Conservation (phyloP, 108 stramenopile species). For the Nitzschia putrida region DNA sequence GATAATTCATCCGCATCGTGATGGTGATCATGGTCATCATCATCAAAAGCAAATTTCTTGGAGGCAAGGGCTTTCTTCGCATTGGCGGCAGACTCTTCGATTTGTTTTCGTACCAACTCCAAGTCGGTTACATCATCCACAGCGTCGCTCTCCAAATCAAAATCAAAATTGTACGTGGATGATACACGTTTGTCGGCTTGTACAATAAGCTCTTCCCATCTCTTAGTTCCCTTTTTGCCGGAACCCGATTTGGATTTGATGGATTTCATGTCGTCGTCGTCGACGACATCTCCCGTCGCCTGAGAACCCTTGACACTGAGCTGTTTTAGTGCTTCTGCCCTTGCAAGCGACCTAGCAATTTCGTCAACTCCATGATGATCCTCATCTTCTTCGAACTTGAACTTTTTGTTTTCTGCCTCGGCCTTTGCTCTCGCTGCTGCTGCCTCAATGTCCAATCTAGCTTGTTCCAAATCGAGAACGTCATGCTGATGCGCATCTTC, state of each 20-base stretch:
- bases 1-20: background rate
- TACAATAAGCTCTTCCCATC: no score
- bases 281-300: background rate
- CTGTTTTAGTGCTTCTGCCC: background rate
- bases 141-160: background rate
- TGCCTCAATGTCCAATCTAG: background rate
- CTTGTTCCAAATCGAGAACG: background rate
- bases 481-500: background rate
- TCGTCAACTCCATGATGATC: constrained; percentile 5
- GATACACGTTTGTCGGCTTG: background rate
- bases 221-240: no score
- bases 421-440: background rate
- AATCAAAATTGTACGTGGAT: background rate
- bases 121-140: background rate
- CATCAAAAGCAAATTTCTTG: background rate
- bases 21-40: background rate
- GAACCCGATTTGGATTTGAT: no score
- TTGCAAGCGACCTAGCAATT: background rate
- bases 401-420: background rate
- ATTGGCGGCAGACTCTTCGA: background rate
- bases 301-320: background rate
- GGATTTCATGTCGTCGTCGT: background rate
- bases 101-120: background rate
- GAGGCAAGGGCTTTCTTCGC: background rate
- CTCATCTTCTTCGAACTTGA: constrained; percentile 3